phyloP scores from a whole-genome alignment of 1,139 yeast genomes.

The Zygosaccharomyces pseudobailii region DNA sequence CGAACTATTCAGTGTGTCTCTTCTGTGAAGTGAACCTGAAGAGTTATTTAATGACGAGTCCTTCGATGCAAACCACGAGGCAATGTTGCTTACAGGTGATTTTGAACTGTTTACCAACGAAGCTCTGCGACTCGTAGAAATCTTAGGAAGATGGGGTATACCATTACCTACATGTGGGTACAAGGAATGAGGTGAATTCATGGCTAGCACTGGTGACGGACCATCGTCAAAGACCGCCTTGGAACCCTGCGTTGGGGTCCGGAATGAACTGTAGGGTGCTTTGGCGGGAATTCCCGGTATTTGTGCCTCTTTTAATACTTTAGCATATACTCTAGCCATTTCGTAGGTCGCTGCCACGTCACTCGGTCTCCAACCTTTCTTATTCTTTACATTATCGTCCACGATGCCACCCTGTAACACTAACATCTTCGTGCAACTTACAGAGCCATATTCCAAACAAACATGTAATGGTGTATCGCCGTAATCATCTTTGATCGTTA shows the following conservation, averaged over 20 bases:
- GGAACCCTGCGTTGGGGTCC: slow-evolving; percentile 14
- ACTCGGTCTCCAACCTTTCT: slow-evolving; percentile 64
- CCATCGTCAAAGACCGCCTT: slow-evolving; percentile 28
- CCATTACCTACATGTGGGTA: slow-evolving; percentile 10
- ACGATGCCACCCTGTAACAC: slow-evolving; percentile 44
- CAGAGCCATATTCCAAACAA: slow-evolving; percentile 72
- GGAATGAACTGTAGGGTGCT: slow-evolving; percentile 20
- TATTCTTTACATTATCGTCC: slow-evolving; percentile 48
- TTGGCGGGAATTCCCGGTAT: slow-evolving; percentile 11
- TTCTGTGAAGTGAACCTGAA: slow-evolving; percentile 8
- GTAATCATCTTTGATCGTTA: slow-evolving; percentile 51
- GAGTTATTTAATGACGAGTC: slow-evolving; percentile 11
- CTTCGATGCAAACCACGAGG: slow-evolving; percentile 11
- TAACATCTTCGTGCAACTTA: slow-evolving; percentile 58
- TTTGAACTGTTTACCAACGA: slow-evolving; percentile 12
- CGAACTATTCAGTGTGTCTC: slow-evolving; percentile 6
- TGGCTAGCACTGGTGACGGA: slow-evolving; percentile 26
- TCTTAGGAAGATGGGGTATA: slow-evolving; percentile 20
- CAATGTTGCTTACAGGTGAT: slow-evolving; percentile 9
- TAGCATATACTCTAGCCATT: slow-evolving; percentile 36
- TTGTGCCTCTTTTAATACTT: slow-evolving; percentile 17
- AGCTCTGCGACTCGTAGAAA: slow-evolving; percentile 18
- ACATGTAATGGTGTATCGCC: slow-evolving; percentile 80
- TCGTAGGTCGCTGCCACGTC: slow-evolving; percentile 53
- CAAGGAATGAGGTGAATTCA: slow-evolving; percentile 23